Evolutionary conservation across 257 asterid genomes (phyloP).

Genomic region (Solanum arcanum): DNA sequence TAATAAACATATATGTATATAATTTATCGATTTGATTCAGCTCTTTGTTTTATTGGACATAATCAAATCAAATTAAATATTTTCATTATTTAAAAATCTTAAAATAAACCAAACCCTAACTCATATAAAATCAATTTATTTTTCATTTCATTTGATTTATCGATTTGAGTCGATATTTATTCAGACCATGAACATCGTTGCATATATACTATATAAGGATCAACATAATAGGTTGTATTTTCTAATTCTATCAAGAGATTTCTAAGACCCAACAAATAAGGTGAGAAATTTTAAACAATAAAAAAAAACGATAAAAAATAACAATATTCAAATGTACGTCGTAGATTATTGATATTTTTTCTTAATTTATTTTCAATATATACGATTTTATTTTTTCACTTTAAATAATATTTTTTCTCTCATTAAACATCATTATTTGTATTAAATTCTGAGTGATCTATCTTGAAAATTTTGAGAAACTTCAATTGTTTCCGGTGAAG

Average conservation of each 20-base stretch:
- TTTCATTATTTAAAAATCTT: not conserved
- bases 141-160: no score
- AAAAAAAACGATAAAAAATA: no score
- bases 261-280: not conserved
- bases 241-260: no score
- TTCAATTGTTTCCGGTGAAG: not conserved
- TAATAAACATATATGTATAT: no score
- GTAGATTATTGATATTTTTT: no score
- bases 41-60: not conserved
- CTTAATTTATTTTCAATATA: no score
- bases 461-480: not conserved
- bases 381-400: no score
- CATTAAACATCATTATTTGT: not conserved
- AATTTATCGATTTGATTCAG: no score
- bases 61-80: not conserved
- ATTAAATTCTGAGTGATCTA: not conserved
- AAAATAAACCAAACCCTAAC: not conserved
- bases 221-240: not conserved
- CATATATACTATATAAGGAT: not conserved
- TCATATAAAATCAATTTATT: not conserved
- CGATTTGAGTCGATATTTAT: not conserved
- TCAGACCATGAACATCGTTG: not conserved
- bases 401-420: not conserved
- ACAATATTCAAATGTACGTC: not conserved
- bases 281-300: no score